These are phyloP conservation scores for Melanogaster broomeanus DNA, from an alignment of 768 basidiomycete genomes.

Conservation along the genomic window DNA sequence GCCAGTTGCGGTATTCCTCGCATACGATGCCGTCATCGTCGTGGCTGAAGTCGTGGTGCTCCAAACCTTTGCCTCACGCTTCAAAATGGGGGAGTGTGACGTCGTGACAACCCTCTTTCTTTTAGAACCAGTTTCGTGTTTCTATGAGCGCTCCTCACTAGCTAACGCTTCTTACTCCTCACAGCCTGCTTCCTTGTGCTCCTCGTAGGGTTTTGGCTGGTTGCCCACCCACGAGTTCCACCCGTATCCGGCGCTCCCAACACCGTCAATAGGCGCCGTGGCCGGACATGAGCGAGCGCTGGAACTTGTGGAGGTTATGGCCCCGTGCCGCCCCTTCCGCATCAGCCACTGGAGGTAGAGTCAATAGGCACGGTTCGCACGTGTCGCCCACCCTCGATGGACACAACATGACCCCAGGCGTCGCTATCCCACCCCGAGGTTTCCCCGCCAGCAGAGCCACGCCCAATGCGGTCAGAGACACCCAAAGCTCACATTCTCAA, in stretches of 20 bases:
- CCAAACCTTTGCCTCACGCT: too few relatives aligned
- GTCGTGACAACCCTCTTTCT: neutral
- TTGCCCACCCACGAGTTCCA: conserved; percentile 16
- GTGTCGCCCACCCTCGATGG: neutral
- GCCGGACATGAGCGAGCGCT: conserved; percentile 5
- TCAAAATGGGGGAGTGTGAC: too few relatives aligned
- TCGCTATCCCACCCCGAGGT: neutral
- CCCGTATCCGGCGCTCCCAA: conserved; percentile 1
- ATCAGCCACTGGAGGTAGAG: neutral
- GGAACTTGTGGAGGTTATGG: conserved; percentile 22
- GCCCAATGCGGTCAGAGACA: neutral
- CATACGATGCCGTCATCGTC: neutral
- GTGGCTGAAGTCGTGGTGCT: too few relatives aligned
- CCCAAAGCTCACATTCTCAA: conserved; percentile 4
- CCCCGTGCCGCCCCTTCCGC: neutral
- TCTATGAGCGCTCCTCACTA: neutral
- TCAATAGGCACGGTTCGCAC: conserved; percentile 1
- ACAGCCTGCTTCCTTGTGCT: conserved; percentile 26
- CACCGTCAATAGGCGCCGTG: neutral
- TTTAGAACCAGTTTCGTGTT: too few relatives aligned
- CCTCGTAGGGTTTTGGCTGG: conserved; percentile 29
- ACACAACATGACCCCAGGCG: neutral
- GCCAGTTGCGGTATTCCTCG: neutral
- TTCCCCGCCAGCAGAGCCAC: neutral
- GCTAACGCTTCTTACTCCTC: conserved; percentile 9